Percentiles rank a stretch among this genome's conserved stretches.
Evolutionary conservation across 2,329 filamentous ascomycete genomes (phyloP).

Genomic region (Tolypocladium pustulatum): DNA sequence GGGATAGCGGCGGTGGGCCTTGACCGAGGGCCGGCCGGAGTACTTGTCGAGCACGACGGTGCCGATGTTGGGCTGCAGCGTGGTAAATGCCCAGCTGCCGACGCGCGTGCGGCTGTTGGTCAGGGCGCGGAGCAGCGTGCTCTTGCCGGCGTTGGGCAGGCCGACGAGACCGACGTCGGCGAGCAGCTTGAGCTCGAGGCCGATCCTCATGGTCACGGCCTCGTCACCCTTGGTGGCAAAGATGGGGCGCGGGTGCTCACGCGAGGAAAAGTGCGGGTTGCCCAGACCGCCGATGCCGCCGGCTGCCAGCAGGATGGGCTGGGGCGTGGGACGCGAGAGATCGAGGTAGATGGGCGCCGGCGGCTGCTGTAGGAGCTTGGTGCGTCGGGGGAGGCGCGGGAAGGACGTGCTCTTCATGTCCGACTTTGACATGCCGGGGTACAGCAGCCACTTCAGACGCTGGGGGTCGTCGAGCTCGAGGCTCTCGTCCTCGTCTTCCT

Average conservation of each 20-base stretch:
- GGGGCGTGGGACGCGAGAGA: slow-evolving; percentile 65
- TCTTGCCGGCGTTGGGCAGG: slow-evolving; percentile 92
- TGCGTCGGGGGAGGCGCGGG: slow-evolving; percentile 39
- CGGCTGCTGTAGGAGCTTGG: slow-evolving; percentile 55
- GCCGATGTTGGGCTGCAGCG: slow-evolving; percentile 86
- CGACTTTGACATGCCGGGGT: slow-evolving; percentile 63
- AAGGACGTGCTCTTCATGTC: slow-evolving; percentile 49
- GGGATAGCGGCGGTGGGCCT: slow-evolving; percentile 17
- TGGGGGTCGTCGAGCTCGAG: slow-evolving; percentile 33
- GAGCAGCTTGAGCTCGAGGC: slow-evolving; percentile 88
- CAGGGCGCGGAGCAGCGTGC: slow-evolving; percentile 76
- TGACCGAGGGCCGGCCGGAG: slow-evolving; percentile 56
- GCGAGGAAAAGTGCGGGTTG: slow-evolving; percentile 84
- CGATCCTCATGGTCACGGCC: slow-evolving; percentile 66
- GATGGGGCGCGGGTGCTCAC: slow-evolving; percentile 63
- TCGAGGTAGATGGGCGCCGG: slow-evolving; percentile 62
- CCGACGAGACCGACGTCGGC: slow-evolving; percentile 93
- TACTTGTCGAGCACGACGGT: slow-evolving; percentile 89
- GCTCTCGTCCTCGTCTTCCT: slow-evolving; percentile 22
- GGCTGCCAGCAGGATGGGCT: slow-evolving; percentile 74
- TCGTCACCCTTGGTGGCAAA: slow-evolving; percentile 82
- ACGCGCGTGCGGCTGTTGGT: slow-evolving; percentile 83
- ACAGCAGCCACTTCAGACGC: slow-evolving; percentile 74
- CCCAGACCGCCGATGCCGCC: slow-evolving; percentile 85
- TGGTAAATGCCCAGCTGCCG: slow-evolving; percentile 95